Base-by-base conservation (phyloP, 1,139 yeast genomes). In the Williopsis jadinii region DNA sequence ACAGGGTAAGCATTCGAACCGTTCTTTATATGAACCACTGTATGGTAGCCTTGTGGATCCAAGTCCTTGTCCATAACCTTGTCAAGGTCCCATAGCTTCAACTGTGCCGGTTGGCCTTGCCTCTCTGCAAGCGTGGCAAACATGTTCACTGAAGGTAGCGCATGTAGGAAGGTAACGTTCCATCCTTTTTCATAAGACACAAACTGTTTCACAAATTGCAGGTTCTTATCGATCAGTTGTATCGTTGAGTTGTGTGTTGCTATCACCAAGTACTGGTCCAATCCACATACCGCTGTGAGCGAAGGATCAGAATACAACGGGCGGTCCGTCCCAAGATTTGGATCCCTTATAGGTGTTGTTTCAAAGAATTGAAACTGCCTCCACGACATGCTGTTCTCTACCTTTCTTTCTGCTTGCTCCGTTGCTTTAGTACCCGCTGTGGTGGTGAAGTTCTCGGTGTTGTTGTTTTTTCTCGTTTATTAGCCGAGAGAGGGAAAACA, bases 351-450 rank as follows among this genome's bases (percentile, higher is more conserved):
- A 6, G 97, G 97, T 1, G 80, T 72, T 37, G 77, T 72, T 44
- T 88, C 96, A 61, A 85, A 88, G 62, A 92, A 82, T 51, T 85
- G 90, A 63, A 92, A 85, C 54, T 85, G 95, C 47, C 94, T 72
- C 96, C 96, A 88, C 28, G 79, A 66, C 59, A 53, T 53, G 6
- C 24, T 19, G 6, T 19, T 32, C 27, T 14, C 14, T 12, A 12
- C n/a, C 24, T 13, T n/a, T 13, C 15, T 24, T n/a, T 33, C 11
- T 11, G 9, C 10, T 33, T 24, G 10, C 10, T 19, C 15, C 9
- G 19, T 8, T 11, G 14, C 10, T 8, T 34, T 27, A 19, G 6
- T 19, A 19, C 24, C 24, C 24, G 24, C 24, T 6, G 6, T 19
- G 24, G 6, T 19, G 6, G 6, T 5, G 24, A 19, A 19, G 24